Conservation (phyloP, 352 stramenopile species). For the Phytophthora colocasiae region DNA sequence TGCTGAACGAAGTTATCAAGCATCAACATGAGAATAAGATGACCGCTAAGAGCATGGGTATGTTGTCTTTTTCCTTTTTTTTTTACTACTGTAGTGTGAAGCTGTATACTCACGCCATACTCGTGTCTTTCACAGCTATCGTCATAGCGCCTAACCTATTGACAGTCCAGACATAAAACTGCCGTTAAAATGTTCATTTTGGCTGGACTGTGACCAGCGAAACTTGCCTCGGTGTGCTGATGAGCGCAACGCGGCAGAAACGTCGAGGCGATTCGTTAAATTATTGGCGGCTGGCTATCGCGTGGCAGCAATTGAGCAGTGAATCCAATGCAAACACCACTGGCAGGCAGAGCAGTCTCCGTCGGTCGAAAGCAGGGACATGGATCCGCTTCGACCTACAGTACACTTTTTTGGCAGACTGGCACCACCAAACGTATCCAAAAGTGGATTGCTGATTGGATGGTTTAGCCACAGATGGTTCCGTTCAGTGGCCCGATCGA, state of each 20-base stretch:
- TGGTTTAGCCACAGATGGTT: background rate
- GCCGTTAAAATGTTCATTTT: no score
- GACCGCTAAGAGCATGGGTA: constrained; percentile 81
- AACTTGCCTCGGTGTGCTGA: background rate
- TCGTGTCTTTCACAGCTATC: constrained; percentile 52
- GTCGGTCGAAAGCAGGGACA: background rate
- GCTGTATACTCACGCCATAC: background rate
- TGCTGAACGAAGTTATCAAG: constrained; percentile 68
- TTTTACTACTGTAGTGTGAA: background rate
- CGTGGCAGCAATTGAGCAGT: no score
- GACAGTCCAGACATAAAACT: constrained; percentile 45
- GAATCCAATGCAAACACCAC: no score
- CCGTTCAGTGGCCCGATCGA: background rate
- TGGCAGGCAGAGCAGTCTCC: background rate
- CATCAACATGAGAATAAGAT: constrained; percentile 81
- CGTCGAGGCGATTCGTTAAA: constrained; percentile 21
- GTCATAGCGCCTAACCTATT: constrained; percentile 86
- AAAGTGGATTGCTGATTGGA: background rate
- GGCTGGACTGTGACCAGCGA: background rate
- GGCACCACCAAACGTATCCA: background rate
- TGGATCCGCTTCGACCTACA: constrained; percentile 23
- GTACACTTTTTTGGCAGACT: constrained; percentile 11
- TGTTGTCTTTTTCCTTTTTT: background rate
- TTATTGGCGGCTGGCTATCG: constrained; percentile 4
- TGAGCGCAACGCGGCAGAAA: constrained; percentile 5